Evolutionary conservation across 176 grass and related monocot genomes (phyloP), one percentile per base, ranked within the genome.

Genomic region (Triticum dicoccoides): DNA sequence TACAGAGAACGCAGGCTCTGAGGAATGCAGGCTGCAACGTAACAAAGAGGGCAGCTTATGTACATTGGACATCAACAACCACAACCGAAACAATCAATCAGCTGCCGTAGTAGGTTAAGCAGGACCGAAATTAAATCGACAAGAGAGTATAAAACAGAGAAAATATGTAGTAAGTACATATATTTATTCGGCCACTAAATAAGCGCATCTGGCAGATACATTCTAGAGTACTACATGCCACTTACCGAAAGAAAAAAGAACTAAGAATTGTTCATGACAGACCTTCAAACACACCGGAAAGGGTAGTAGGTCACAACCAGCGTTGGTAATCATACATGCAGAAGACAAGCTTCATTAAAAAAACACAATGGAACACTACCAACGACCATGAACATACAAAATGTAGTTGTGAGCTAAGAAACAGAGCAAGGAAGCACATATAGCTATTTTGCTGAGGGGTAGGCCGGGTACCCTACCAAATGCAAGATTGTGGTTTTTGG

Each of bases 41-140:
- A 54, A 54, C 51, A 54, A 54, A 54, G 51, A 54, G 5, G 51
- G 15, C 51, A 54, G 51, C 51, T 2, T 15, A 54, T 54, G 4
- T 54, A 18, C 51, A 5, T 18, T 54, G 15, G 51, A 54, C 51
- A 54, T 18, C 5, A 75, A 52, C 23, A 88, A 11, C 11, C 63
- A 42, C 20, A 37, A 45, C 56, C 15, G 2, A 69, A 81, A 8
- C n/a, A 62, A 64, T 73, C 78, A 85, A 88, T 85, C 82, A 78
- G 47, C 30, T 77, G 32, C 77, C 20, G 30, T 69, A 13, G 78
- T 66, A 65, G 65, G 82, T 91, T 78, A 66, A 82, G 74, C 52
- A 68, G 45, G 44, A 17, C 61, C 35, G 0, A 69, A 76, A 41
- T 7, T 2, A 69, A 33, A n/a, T 41, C 47, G 33, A 80, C 18